A percentile compares a stretch with the other conserved stretches of the same genome.
Conservation (phyloP, 495 filamentous ascomycete species). For the Hypomontagnella submonticulosa region DNA sequence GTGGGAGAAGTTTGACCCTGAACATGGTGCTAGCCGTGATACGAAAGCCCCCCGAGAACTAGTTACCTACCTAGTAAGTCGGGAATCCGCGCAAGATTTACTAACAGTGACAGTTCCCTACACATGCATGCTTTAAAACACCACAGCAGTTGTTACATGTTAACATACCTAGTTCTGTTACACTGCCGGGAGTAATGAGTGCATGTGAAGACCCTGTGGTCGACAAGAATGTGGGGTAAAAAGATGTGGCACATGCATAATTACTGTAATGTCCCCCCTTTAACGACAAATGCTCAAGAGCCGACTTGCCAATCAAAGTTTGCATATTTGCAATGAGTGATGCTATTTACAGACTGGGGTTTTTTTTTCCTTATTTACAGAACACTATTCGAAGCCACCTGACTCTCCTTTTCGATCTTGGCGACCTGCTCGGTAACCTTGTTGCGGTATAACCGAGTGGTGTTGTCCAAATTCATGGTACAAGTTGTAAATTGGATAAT, state of each 20-base stretch:
- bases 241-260: no score
- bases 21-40: conserved; percentile 3
- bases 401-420: conserved; percentile 86
- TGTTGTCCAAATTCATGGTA: no score
- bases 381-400: no score
- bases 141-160: conserved; percentile 1
- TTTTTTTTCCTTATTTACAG: background rate
- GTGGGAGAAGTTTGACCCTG: conserved; percentile 40
- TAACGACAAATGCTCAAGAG: conserved; percentile 15
- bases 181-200: conserved; percentile 9
- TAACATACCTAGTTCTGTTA: background rate
- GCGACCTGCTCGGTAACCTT: conserved; percentile 83
- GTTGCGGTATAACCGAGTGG: conserved; percentile 86
- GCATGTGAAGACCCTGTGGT: conserved; percentile 4
- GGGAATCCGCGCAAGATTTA: background rate
- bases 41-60: conserved; percentile 3
- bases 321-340: conserved; percentile 32
- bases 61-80: no score
- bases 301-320: conserved; percentile 18
- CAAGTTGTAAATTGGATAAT: no score
- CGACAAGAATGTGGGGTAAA: conserved; percentile 23
- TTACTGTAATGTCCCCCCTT: no score
- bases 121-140: no score
- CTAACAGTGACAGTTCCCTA: no score
- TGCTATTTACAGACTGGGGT: background rate